Percentiles rank a stretch among this genome's conserved stretches.
Evolutionary conservation across 2,329 filamentous ascomycete species (phyloP).

Genomic region (Aspergillus cejpii): DNA sequence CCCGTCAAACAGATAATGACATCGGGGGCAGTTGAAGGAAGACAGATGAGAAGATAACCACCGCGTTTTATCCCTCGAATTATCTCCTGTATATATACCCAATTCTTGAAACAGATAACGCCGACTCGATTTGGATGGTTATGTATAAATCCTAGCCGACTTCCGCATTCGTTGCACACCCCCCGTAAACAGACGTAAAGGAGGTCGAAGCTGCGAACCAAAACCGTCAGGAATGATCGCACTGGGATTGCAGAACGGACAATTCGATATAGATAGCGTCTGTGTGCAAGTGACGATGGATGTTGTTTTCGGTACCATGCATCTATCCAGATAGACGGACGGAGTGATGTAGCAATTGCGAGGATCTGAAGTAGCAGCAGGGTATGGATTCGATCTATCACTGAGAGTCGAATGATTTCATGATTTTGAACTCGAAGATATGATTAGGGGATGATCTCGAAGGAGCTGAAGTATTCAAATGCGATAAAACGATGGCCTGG

Average conservation of each 20-base stretch:
- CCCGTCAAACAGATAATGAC: conserved; percentile 7
- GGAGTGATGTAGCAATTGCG: neutral
- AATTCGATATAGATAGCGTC: neutral
- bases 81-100: neutral
- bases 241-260: neutral
- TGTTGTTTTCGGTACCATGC: conserved; percentile 2
- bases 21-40: conserved; percentile 6
- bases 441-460: neutral
- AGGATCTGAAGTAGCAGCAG: conserved; percentile 1
- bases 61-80: neutral
- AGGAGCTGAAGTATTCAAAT: conserved; percentile 1
- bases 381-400: neutral
- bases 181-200: conserved; percentile 1
- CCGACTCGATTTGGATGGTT: conserved; percentile 1
- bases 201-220: conserved; percentile 2
- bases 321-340: conserved; percentile 9
- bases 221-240: conserved; percentile 4
- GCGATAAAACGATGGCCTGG: neutral
- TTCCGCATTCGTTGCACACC: conserved; percentile 12
- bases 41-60: neutral
- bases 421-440: neutral
- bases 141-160: conserved; percentile 6
- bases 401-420: neutral
- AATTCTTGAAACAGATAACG: neutral
- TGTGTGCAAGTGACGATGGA: conserved; percentile 1